phyloP scores from a whole-genome alignment of 1,284 basidiomycete genomes.

The Cystobasidium pallidum region DNA sequence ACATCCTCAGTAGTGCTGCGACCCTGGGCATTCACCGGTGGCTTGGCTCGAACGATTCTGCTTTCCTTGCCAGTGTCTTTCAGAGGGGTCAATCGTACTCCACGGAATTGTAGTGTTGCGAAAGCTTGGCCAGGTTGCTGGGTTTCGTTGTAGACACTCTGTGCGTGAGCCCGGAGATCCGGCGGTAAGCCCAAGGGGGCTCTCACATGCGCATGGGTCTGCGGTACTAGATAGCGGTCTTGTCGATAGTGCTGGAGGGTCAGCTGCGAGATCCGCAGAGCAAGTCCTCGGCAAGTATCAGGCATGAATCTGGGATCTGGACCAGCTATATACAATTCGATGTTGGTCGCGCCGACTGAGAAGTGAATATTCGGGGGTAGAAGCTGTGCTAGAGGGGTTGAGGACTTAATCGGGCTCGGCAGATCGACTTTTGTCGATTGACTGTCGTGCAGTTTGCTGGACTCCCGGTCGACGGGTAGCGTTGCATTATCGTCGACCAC shows the following conservation, averaged over 20 bases:
- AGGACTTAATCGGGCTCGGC: background rate
- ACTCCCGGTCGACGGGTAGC: background rate
- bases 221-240: conserved; percentile 58
- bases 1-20: conserved; percentile 36
- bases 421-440: background rate
- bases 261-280: conserved; percentile 63
- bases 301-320: conserved; percentile 73
- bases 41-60: conserved; percentile 48
- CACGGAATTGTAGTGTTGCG: conserved; percentile 52
- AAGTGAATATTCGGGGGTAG: conserved; percentile 65
- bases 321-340: conserved; percentile 71
- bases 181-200: conserved; percentile 63
- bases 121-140: conserved; percentile 59
- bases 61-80: conserved; percentile 54
- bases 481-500: background rate
- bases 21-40: conserved; percentile 34
- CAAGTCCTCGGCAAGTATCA: conserved; percentile 71
- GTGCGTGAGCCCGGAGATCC: conserved; percentile 66
- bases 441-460: background rate
- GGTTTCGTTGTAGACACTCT: conserved; percentile 55
- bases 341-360: conserved; percentile 66
- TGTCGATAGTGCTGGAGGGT: conserved; percentile 68
- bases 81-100: conserved; percentile 55
- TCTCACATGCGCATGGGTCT: conserved; percentile 59
- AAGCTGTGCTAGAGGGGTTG: conserved; percentile 57